Evolutionary conservation across 139 green algal species (phyloP), one percentile per base, ranked within the genome.

Genomic region (Coccomyxa sp.): DNA sequence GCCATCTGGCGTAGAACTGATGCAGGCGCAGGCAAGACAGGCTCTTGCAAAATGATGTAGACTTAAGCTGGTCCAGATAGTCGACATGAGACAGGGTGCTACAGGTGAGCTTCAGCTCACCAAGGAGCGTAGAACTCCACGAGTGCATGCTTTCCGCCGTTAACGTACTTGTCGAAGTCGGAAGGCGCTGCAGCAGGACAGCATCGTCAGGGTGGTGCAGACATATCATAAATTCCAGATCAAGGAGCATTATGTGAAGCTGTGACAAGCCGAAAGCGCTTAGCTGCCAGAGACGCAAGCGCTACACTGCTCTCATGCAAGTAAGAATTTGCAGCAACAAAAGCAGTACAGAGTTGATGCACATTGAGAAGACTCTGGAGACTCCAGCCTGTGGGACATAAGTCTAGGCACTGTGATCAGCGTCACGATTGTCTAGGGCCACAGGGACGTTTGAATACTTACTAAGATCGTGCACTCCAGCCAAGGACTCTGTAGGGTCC

Each of bases 111-210:
- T 36, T 27, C 24, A 34, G 16, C 74, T 34, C 44, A 85, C 82
- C 88, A 94, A 16, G 90, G 90, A 4, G 90, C 90, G n/a, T 94
- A 94, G 82, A 94, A 94, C 83, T 94, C 86, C 31, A 83, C 86
- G 22, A 95, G 84, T 1, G 76, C 91, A 41, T 91, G 84, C 81
- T 91, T 91, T 9, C 44, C 77, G 41, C 91, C 91, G 64, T 84
- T 91, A 3, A 96, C 85, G 9, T 83, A 37, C 27, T 82, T 84
- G 74, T 92, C 89, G 37, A 95, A 95, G 50, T 84, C 91, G 12
- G 87, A 79, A 29, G 88, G 85, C 0, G 87, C 91, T 95, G 87
- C 79, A 78, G 0, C 6, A 24, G 22, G 29, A 81, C 18, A 70
- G 27, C 0, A 31, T n/a, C n/a, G n/a, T n/a, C n/a, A n/a, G n/a